A percentile compares a stretch with the other conserved stretches of the same genome.
Evolutionary conservation across 225 moss, liverwort and hornwort genomes (phyloP).

Genomic region (Sphagnum tenellum): DNA sequence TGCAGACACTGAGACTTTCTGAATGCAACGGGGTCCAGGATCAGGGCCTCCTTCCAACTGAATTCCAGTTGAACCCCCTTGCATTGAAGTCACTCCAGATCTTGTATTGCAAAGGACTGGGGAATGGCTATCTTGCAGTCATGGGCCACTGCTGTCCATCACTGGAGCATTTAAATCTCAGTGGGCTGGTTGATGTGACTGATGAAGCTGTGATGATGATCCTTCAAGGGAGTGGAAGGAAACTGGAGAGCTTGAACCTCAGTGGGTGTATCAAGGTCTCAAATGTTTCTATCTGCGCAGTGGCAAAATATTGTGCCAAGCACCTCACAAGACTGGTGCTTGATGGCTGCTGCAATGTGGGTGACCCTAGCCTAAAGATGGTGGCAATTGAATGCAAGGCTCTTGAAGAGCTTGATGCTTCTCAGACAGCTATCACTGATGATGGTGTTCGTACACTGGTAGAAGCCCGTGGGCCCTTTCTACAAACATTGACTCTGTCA

Average conservation of each 20-base stretch:
- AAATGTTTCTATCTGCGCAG: slow-evolving; percentile 47
- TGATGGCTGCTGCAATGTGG: slow-evolving; percentile 55
- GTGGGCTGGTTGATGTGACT: slow-evolving; percentile 36
- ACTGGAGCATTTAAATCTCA: slow-evolving; percentile 55
- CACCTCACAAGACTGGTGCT: slow-evolving; percentile 39
- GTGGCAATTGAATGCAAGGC: slow-evolving; percentile 36
- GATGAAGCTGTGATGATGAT: slow-evolving; percentile 43
- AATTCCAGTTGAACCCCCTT: slow-evolving; percentile 21
- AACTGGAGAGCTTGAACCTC: slow-evolving; percentile 47
- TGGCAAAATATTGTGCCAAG: slow-evolving; percentile 31
- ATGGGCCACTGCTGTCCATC: slow-evolving; percentile 53
- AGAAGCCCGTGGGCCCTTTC: slow-evolving; percentile 30
- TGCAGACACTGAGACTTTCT: slow-evolving; percentile 38
- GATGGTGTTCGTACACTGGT: slow-evolving; percentile 37
- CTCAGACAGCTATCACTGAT: slow-evolving; percentile 58
- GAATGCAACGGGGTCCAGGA: slow-evolving; percentile 47
- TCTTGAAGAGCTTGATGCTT: slow-evolving; percentile 51
- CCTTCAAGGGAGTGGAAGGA: slow-evolving; percentile 32
- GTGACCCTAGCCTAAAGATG: slow-evolving; percentile 41
- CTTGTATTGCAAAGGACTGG: slow-evolving; percentile 45
- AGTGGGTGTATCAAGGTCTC: slow-evolving; percentile 54
- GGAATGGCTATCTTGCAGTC: slow-evolving; percentile 34
- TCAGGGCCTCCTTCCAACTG: slow-evolving; percentile 14
- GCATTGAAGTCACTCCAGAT: slow-evolving; percentile 40
- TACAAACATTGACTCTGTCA: slow-evolving; percentile 51